These are phyloP conservation scores for Paramecium sexaurelia DNA, from an alignment of 73 alveolate species.

Conservation along the genomic window DNA sequence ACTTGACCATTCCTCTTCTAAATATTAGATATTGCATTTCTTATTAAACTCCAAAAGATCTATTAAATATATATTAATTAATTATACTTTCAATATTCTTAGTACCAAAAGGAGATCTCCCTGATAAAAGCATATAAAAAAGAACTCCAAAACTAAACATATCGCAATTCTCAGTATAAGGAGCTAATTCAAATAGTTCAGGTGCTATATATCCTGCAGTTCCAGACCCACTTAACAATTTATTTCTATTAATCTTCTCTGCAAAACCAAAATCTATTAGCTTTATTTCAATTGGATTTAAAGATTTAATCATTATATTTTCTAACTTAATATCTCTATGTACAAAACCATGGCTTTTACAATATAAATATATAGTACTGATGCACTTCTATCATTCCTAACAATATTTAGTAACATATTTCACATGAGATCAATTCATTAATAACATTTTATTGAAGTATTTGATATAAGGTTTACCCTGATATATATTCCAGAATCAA, in stretches of 20 bases:
- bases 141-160: conserved; percentile 42
- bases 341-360: background rate
- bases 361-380: background rate
- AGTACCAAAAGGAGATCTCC: background rate
- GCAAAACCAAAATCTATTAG: conserved; percentile 54
- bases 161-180: conserved; percentile 46
- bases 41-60: conserved; percentile 28
- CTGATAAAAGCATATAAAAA: background rate
- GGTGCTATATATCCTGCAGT: conserved; percentile 58
- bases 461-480: background rate
- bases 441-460: too few species aligned
- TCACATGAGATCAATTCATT: background rate
- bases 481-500: background rate
- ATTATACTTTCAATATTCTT: conserved; percentile 2
- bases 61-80: background rate
- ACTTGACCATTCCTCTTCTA: background rate
- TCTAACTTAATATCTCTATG: conserved; percentile 57
- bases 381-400: background rate
- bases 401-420: background rate
- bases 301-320: background rate
- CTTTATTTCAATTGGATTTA: background rate
- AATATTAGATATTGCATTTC: background rate
- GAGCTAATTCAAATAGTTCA: background rate
- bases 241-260: background rate
- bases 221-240: background rate